phyloP scores from a whole-genome alignment of 208 protist genomes.

The Leishmania tropica region DNA sequence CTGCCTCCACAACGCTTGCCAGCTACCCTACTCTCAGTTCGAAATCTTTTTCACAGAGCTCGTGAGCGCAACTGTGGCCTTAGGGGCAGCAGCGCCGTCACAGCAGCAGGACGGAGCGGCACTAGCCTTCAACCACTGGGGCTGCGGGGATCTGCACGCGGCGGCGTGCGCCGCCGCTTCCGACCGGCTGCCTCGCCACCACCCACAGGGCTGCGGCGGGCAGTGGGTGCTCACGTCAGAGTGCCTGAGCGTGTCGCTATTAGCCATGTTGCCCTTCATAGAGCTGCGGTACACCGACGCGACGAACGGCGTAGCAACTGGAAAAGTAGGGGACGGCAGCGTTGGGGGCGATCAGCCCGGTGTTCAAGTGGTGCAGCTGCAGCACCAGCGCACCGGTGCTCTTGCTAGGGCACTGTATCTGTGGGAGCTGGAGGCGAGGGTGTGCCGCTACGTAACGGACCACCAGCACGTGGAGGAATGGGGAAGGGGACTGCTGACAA shows the following conservation, averaged over 20 bases:
- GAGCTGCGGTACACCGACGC: constrained; percentile 13
- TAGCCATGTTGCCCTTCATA: constrained; percentile 33
- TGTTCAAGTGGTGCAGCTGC: constrained; percentile 2
- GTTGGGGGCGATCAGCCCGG: not conserved
- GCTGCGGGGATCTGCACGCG: not conserved
- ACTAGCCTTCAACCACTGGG: constrained; percentile 1
- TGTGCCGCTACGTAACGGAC: constrained; percentile 27
- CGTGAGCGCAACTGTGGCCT: constrained; percentile 25
- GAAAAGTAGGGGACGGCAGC: not conserved
- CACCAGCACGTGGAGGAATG: constrained; percentile 19
- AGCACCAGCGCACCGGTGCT: constrained; percentile 32
- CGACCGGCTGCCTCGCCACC: constrained; percentile 19
- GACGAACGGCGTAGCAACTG: not conserved
- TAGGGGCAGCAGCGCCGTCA: not conserved
- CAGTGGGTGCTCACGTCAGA: constrained; percentile 37
- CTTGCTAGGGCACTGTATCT: constrained; percentile 25
- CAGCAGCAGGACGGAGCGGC: not conserved
- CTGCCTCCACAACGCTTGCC: constrained; percentile 48
- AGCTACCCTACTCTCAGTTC: constrained; percentile 29
- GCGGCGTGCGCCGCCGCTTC: constrained; percentile 15
- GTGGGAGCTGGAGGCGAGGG: constrained; percentile 22
- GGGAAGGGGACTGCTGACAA: constrained; percentile 18
- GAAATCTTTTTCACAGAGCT: constrained; percentile 41
- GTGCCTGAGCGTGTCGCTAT: constrained; percentile 28
- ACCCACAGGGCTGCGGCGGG: constrained; percentile 21